Conservation (phyloP, 306 rosid species). For the Luffa acutangula region DNA sequence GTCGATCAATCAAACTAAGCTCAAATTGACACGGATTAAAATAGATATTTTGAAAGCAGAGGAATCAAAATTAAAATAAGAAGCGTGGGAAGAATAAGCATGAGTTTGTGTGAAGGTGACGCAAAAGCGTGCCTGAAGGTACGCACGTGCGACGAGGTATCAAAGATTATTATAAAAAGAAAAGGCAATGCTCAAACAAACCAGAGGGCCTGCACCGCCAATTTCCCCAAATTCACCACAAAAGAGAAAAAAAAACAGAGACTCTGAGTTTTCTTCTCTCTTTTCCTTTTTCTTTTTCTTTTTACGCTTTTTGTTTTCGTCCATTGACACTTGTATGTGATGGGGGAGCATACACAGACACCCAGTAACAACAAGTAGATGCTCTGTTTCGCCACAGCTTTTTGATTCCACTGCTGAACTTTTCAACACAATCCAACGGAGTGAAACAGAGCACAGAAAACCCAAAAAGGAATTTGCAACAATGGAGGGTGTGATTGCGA, state of each 20-base stretch:
- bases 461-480: background rate
- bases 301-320: conserved; percentile 16
- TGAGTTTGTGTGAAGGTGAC: background rate
- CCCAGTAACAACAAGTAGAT: conserved; percentile 11
- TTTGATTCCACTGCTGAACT: conserved; percentile 1
- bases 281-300: background rate
- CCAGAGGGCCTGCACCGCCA: background rate
- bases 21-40: too few relatives aligned
- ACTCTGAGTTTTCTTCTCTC: background rate
- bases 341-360: conserved; percentile 22
- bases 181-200: background rate
- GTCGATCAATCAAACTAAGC: too few relatives aligned
- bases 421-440: background rate
- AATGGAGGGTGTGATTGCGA: conserved; percentile 22
- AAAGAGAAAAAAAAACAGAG: background rate
- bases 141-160: background rate
- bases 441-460: background rate
- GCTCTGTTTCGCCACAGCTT: conserved; percentile 6
- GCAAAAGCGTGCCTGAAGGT: background rate
- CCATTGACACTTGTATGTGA: conserved; percentile 14
- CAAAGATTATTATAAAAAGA: background rate
- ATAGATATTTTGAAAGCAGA: too few relatives aligned
- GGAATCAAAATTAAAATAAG: background rate
- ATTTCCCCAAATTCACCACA: background rate
- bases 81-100: background rate